Evolutionary conservation across 768 basidiomycete species (phyloP).

Genomic region (Lentinula detonsa): DNA sequence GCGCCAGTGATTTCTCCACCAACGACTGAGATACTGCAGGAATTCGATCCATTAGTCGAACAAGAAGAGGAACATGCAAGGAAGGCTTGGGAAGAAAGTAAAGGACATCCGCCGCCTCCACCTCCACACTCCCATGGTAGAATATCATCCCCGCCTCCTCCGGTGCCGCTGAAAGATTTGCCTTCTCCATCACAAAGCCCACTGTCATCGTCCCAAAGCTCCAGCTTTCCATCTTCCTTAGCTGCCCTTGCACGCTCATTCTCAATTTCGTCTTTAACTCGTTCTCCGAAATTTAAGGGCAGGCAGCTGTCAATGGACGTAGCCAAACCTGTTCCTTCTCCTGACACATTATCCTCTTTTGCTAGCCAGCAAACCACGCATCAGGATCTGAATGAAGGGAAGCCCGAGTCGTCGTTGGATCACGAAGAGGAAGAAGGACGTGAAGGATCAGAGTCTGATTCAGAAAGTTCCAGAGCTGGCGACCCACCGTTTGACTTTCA

Average conservation of each 20-base stretch:
- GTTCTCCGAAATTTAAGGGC: slow-evolving; percentile 17
- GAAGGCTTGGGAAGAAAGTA: slow-evolving; percentile 58
- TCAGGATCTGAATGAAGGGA: slow-evolving; percentile 9
- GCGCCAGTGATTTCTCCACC: slow-evolving; percentile 10
- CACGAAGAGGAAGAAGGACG: not conserved
- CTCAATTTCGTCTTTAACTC: slow-evolving; percentile 43
- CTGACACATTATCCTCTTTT: slow-evolving; percentile 48
- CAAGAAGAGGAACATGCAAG: slow-evolving; percentile 53
- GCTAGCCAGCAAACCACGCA: slow-evolving; percentile 28
- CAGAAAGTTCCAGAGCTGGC: slow-evolving; percentile 10
- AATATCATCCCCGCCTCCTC: slow-evolving; percentile 26
- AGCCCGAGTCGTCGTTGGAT: not conserved
- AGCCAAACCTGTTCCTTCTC: slow-evolving; percentile 53
- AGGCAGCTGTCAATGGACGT: slow-evolving; percentile 58
- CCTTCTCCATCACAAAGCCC: slow-evolving; percentile 18
- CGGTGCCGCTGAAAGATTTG: slow-evolving; percentile 27
- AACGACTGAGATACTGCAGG: slow-evolving; percentile 39
- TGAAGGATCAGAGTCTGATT: not conserved
- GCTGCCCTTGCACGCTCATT: slow-evolving; percentile 64
- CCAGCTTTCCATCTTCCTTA: slow-evolving; percentile 44
- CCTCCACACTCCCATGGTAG: slow-evolving; percentile 19
- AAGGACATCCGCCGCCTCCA: slow-evolving; percentile 53
- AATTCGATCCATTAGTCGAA: slow-evolving; percentile 66
- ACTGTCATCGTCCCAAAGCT: slow-evolving; percentile 13
- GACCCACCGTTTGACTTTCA: slow-evolving; percentile 83